Base-by-base conservation (phyloP, 1,284 basidiomycete genomes). In the Cryptococcus sp. region DNA sequence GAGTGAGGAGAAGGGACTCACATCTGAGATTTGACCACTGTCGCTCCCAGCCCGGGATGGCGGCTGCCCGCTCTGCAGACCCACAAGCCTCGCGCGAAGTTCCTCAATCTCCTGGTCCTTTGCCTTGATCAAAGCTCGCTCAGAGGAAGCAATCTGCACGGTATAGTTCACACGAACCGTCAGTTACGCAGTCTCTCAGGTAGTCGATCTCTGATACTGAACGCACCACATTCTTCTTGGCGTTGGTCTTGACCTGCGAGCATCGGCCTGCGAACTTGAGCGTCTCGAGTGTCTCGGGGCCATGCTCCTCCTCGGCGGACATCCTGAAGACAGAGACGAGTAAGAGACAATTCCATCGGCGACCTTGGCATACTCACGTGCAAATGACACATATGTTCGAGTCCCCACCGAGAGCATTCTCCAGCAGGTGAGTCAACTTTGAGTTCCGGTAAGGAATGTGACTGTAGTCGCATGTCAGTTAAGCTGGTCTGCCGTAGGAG, bases 401-500 rank as follows among this genome's bases (percentile, higher is more conserved):
- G 57, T 83, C 81, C 18, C 82, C 82, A 3, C 79, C 79, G 5
- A 83, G 71, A 0, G 81, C 81, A 39, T 82, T 82, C 68, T 83
- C 81, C 8, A 83, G 73, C 18, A 83, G 69, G 24, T 82, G 78
- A 0, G 80, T 82, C 48, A 78, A 70, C 53, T 83, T 82, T 16
- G 80, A 81, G 62, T 83, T 80, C 24, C 82, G 80, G 64, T 82
- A 83, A 0, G 82, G 81, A 18, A 83, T 78, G 64, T 83, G 82
- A 3, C 67, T 60, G 33, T 63, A 62, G 38, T 13, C 46, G 40
- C 1, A 59, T 23, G 20, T 48, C 50, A 44, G 21, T 43, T 12
- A 21, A 6, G 13, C 12, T 15, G 15, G 16, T n/a, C 37, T 21
- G 16, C 7, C 13, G 2, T 20, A 12, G 8, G 36, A 45, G 16